Conservation (phyloP, 108 stramenopile genomes). For the Seminavis robusta region DNA sequence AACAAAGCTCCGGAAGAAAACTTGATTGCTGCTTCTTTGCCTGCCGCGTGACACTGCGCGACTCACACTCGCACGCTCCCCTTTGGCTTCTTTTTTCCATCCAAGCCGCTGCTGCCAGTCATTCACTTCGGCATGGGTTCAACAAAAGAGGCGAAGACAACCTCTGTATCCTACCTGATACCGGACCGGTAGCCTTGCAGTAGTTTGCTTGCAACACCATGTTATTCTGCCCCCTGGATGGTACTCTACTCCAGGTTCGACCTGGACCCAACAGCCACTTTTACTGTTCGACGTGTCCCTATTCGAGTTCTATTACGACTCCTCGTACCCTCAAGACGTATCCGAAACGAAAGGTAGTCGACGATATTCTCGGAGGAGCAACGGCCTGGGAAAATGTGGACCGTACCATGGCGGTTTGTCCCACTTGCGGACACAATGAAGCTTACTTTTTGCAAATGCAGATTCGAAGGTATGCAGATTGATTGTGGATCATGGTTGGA, state of each 20-base stretch:
- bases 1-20: no score
- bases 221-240: conserved; percentile 90
- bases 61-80: no score
- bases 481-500: conserved; percentile 1
- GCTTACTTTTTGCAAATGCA: conserved; percentile 99
- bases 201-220: conserved; percentile 26
- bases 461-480: conserved; percentile 66
- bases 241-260: conserved; percentile 74
- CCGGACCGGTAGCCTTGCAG: no score
- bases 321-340: conserved; percentile 53
- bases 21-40: no score
- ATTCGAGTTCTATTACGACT: conserved; percentile 48
- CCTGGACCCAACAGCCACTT: conserved; percentile 39
- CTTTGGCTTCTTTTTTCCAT: no score
- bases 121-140: no score
- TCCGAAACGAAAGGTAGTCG: conserved; percentile 84
- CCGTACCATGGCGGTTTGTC: conserved; percentile 89
- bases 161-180: no score
- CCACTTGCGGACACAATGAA: conserved; percentile 78
- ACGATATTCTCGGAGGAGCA: conserved; percentile 95
- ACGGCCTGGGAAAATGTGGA: conserved; percentile 98
- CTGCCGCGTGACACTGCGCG: no score
- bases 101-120: no score
- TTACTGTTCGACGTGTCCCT: conserved; percentile 84
- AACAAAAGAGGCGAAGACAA: no score